Evolutionary conservation across 768 basidiomycete species (phyloP).

Genomic region (Chalciporus chontae): DNA sequence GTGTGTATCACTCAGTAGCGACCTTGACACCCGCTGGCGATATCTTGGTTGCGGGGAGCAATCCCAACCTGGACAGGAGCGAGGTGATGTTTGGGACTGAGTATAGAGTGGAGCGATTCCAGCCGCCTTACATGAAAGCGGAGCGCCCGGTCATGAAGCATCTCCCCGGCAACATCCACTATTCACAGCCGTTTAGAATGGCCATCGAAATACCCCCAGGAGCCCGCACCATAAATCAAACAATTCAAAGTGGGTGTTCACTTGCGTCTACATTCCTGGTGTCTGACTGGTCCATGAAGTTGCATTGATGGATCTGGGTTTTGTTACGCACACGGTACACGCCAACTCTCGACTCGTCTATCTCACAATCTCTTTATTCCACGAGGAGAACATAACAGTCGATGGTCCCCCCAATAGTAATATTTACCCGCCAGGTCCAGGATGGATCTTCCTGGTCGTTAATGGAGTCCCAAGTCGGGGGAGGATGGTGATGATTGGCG

Average conservation of each 20-base stretch:
- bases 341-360: slow-evolving; percentile 76
- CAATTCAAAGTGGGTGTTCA: slow-evolving; percentile 46
- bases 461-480: slow-evolving; percentile 66
- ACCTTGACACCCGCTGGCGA: slow-evolving; percentile 69
- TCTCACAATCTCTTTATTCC: slow-evolving; percentile 44
- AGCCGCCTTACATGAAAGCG: slow-evolving; percentile 73
- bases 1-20: slow-evolving; percentile 83
- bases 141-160: slow-evolving; percentile 51
- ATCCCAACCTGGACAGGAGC: slow-evolving; percentile 79
- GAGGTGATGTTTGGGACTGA: slow-evolving; percentile 75
- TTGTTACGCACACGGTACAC: slow-evolving; percentile 73
- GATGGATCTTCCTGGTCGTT: slow-evolving; percentile 66
- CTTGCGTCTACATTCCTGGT: not conserved
- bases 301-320: slow-evolving; percentile 78
- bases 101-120: slow-evolving; percentile 84
- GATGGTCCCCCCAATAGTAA: slow-evolving; percentile 58
- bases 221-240: slow-evolving; percentile 31
- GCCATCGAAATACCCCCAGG: slow-evolving; percentile 39
- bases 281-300: slow-evolving; percentile 39
- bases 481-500: slow-evolving; percentile 63
- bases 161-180: slow-evolving; percentile 37
- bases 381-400: slow-evolving; percentile 48
- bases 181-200: slow-evolving; percentile 46
- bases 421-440: slow-evolving; percentile 80
- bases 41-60: slow-evolving; percentile 79